Conservation (phyloP, 495 filamentous ascomycete genomes). For the Talaromyces trachyspermus region DNA sequence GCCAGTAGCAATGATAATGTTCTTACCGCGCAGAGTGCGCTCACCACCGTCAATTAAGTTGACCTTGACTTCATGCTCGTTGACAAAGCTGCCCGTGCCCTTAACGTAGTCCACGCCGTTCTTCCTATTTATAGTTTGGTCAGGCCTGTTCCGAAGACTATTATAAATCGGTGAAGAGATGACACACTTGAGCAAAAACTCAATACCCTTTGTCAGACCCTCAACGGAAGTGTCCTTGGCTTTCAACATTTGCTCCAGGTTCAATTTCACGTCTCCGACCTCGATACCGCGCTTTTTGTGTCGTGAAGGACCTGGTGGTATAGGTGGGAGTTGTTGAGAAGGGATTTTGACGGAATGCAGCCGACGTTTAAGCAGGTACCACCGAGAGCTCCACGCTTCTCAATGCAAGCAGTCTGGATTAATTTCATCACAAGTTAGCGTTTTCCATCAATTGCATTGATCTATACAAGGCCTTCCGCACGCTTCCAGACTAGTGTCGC, state of each 20-base stretch:
- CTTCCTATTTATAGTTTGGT: conserved; percentile 41
- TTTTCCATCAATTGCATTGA: too few relatives aligned
- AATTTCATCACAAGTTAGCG: neutral
- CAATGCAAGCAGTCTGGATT: conserved; percentile 87
- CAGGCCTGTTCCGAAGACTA: neutral
- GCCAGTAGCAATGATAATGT: conserved; percentile 95
- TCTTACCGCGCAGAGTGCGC: conserved; percentile 77
- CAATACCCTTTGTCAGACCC: conserved; percentile 91
- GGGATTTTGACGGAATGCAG: conserved; percentile 98
- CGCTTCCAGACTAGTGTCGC: neutral
- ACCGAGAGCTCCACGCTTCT: conserved; percentile 92
- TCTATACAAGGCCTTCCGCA: conserved; percentile 8
- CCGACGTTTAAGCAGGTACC: conserved; percentile 98
- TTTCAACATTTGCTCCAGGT: conserved; percentile 93
- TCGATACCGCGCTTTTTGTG: conserved; percentile 96
- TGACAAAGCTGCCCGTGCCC: conserved; percentile 78
- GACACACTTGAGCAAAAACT: conserved; percentile 77
- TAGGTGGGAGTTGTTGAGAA: conserved; percentile 98
- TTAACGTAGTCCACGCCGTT: conserved; percentile 96
- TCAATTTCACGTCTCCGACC: conserved; percentile 93
- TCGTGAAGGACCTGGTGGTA: conserved; percentile 98
- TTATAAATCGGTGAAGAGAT: neutral
- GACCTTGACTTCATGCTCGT: conserved; percentile 87
- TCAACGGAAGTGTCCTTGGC: conserved; percentile 89
- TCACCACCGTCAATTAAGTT: conserved; percentile 86